These are phyloP conservation scores for Penicillium sp. DNA, from an alignment of 2,329 filamentous ascomycete species.

Conservation along the genomic window DNA sequence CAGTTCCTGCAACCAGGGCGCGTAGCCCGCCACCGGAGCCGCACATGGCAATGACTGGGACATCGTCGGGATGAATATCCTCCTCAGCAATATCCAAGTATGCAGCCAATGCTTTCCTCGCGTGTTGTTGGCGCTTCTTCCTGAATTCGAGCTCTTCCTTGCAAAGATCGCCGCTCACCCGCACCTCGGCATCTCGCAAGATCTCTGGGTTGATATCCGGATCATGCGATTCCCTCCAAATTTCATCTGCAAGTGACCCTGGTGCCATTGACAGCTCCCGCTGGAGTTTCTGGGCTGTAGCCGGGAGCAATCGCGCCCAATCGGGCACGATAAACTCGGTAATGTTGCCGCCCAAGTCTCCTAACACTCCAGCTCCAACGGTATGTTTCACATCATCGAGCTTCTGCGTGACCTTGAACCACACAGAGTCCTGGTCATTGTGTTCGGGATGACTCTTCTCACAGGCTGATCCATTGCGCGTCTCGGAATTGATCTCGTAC, in stretches of 20 bases:
- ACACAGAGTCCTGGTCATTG: conserved; percentile 41
- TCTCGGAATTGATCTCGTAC: conserved; percentile 16
- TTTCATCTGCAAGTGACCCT: conserved; percentile 85
- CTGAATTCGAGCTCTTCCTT: conserved; percentile 79
- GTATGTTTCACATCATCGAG: conserved; percentile 45
- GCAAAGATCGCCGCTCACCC: conserved; percentile 79
- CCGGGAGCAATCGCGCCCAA: conserved; percentile 77
- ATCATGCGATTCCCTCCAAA: conserved; percentile 90
- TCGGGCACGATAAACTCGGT: conserved; percentile 75
- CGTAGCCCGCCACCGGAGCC: conserved; percentile 89
- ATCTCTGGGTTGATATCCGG: conserved; percentile 85
- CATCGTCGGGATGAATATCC: conserved; percentile 88
- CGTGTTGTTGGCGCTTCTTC: conserved; percentile 66
- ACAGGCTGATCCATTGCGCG: conserved; percentile 3
- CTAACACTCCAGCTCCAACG: conserved; percentile 46
- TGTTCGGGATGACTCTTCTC: conserved; percentile 13
- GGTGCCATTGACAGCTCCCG: conserved; percentile 83
- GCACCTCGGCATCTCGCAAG: conserved; percentile 74
- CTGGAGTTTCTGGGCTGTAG: conserved; percentile 79
- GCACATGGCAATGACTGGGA: conserved; percentile 90
- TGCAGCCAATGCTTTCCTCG: conserved; percentile 72
- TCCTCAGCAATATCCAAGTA: conserved; percentile 78
- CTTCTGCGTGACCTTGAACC: conserved; percentile 55
- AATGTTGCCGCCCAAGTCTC: conserved; percentile 55
- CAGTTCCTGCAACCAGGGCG: conserved; percentile 85